A percentile compares a stretch with the other conserved stretches of the same genome.
phyloP scores from a whole-genome alignment of 805 yeast species.

The Priceomyces carsonii region DNA sequence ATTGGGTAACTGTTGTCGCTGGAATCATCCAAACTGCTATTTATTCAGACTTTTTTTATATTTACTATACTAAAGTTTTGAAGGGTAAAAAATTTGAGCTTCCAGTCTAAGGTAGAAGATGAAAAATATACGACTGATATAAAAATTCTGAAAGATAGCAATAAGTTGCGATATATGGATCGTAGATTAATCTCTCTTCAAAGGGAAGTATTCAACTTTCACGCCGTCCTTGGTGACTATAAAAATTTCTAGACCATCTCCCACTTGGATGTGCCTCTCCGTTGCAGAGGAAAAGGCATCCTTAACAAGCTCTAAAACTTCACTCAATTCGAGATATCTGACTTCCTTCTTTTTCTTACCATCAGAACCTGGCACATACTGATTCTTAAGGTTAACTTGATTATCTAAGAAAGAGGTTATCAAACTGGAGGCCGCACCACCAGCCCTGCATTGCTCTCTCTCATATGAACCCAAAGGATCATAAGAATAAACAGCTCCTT shows the following conservation, averaged over 20 bases:
- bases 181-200: conserved; percentile 72
- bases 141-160: neutral
- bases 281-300: conserved; percentile 97
- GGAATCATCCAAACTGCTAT: conserved; percentile 84
- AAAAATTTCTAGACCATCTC: conserved; percentile 90
- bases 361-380: conserved; percentile 74
- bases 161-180: conserved; percentile 1
- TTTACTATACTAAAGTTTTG: conserved; percentile 78
- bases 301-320: conserved; percentile 81
- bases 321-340: conserved; percentile 72
- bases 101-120: conserved; percentile 45
- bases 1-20: conserved; percentile 69
- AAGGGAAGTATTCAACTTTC: conserved; percentile 75
- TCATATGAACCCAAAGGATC: conserved; percentile 99
- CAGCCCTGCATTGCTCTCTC: conserved; percentile 96
- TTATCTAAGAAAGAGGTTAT: conserved; percentile 98
- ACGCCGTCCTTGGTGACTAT: conserved; percentile 94
- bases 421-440: conserved; percentile 94
- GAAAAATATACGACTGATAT: neutral
- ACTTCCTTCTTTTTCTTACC: conserved; percentile 64
- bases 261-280: conserved; percentile 97
- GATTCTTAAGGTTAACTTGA: conserved; percentile 95
- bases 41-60: conserved; percentile 94
- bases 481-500: conserved; percentile 92
- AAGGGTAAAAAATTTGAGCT: conserved; percentile 75